phyloP scores from a whole-genome alignment of 2,329 filamentous ascomycete genomes.

The Cercospora sp. region DNA sequence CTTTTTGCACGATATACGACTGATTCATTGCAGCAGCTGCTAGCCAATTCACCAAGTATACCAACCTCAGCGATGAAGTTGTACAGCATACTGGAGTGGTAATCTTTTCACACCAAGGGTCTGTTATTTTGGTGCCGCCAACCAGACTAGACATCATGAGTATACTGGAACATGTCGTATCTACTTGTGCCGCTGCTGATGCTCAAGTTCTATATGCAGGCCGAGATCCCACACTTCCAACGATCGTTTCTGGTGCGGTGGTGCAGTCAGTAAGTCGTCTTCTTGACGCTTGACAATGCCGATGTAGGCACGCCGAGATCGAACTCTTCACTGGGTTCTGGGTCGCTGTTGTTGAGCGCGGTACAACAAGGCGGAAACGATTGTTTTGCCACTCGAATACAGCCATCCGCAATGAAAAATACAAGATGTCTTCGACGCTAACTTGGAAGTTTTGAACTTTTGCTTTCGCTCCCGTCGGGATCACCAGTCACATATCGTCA shows the following conservation, averaged over 20 bases:
- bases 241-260: neutral
- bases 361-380: neutral
- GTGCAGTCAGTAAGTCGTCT: neutral
- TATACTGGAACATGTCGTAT: neutral
- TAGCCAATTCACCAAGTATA: no score
- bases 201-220: neutral
- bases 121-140: neutral
- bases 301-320: neutral
- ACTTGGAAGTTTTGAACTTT: no score
- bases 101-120: no score
- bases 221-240: neutral
- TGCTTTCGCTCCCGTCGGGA: no score
- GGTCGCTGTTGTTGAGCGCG: no score
- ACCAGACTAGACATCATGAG: neutral
- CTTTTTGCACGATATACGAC: no score
- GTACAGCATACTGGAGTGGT: no score
- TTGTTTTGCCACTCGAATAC: neutral
- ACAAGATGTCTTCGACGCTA: neutral
- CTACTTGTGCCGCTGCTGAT: neutral
- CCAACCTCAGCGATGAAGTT: no score
- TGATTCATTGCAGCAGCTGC: no score
- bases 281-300: neutral
- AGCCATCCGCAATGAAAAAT: neutral
- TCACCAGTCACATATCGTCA: no score
- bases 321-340: neutral